phyloP scores from a whole-genome alignment of 208 protist genomes.

The Crithidia thermophila region DNA sequence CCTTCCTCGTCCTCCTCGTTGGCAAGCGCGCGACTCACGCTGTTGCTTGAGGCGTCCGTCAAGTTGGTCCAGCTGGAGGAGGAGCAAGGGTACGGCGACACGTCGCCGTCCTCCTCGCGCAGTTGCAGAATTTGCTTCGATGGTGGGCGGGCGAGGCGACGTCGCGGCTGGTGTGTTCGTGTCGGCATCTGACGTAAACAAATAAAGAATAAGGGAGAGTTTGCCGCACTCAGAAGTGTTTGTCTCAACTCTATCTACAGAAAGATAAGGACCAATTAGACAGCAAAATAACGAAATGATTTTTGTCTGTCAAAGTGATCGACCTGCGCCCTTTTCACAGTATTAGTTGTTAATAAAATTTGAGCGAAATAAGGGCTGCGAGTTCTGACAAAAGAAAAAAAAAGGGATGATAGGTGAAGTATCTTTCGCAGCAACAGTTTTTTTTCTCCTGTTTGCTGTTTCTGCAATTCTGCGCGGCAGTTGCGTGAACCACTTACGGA shows the following conservation, averaged over 20 bases:
- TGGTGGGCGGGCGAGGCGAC: conserved; percentile 5
- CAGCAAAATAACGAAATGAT: too few species aligned
- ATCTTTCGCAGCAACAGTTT: too few species aligned
- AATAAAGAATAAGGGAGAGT: too few species aligned
- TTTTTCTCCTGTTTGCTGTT: neutral
- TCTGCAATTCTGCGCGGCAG: too few species aligned
- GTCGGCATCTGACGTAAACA: too few species aligned
- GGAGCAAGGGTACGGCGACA: neutral
- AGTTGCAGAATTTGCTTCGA: conserved; percentile 19
- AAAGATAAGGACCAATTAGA: neutral
- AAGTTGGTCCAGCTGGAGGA: neutral
- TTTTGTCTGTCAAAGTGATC: too few species aligned
- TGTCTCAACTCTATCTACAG: too few species aligned
- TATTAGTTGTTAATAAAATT: too few species aligned
- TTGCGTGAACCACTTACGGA: too few species aligned
- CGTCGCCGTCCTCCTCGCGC: neutral
- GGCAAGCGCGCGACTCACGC: neutral
- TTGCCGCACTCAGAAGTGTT: too few species aligned
- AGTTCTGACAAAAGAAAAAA: neutral
- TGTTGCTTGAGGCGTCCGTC: neutral
- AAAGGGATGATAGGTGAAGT: too few species aligned
- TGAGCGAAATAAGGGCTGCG: neutral
- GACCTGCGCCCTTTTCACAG: too few species aligned
- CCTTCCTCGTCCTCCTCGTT: neutral
- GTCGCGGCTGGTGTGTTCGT: conserved; percentile 5